Base-by-base conservation (phyloP, 2,329 filamentous ascomycete genomes). In the Penicillium nordicum region DNA sequence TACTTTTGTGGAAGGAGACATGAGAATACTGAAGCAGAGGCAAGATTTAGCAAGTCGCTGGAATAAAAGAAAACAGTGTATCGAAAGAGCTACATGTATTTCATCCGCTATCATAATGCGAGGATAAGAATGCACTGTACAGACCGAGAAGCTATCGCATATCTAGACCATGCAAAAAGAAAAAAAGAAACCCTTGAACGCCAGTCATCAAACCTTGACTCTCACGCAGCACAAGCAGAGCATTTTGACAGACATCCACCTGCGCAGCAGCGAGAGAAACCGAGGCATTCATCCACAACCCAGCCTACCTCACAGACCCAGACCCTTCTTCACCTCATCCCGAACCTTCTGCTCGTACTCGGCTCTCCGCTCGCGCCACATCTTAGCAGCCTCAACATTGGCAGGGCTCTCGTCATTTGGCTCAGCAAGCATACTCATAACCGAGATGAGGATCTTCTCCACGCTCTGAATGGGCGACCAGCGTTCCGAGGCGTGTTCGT, bases 341-440 rank as follows among this genome's bases (percentile, higher is more conserved):
- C 89, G 83, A 37, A 99, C 94, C 74, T 87, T 87, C 71, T 84
- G 83, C 78, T 97, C 92, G 77, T 97, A 99, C 72, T 95, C 90
- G 21, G 78, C 70, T 63, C 92, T 84, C 60, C 87, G 81, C 68
- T 97, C 92, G 60, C 93, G 84, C 92, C 93, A 97, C 88, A 96
- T 90, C 79, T 94, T 91, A 57, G 92, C 93, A 0, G 93, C 93
- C 78, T 97, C 93, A 41, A 97, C 89, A 71, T 97, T 97, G 56
- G 93, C 93, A 0, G 93, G 93, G 63, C 89, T 94, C 82, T 97
- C 93, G 71, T 97, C 93, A 75, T 97, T 97, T 58, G 93, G 92
- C 77, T 96, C 92, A 1, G 92, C 92, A 44, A 97, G 84, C 92
- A 97, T 97, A 76, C 91, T 96, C 88, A 97, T 97, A 58, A 97